A percentile compares a stretch with the other conserved stretches of the same genome.
Evolutionary conservation across 495 filamentous ascomycete genomes (phyloP).

Genomic region (Penicillium riverlandense): DNA sequence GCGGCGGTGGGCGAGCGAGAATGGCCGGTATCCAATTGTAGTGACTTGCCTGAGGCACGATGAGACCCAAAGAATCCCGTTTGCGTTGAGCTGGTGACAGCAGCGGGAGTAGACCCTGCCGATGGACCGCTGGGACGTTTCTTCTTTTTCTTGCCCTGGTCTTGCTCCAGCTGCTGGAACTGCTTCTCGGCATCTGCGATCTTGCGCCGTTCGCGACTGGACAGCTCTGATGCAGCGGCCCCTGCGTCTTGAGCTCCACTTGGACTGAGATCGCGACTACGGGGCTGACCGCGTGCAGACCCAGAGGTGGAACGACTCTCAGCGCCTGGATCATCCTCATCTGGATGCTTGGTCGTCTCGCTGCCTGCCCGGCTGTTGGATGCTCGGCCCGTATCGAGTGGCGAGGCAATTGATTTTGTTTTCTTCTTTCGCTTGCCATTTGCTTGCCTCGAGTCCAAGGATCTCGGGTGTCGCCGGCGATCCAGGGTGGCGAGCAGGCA

Average conservation of each 20-base stretch:
- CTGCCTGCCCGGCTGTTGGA: slow-evolving; percentile 76
- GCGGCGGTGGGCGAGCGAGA: slow-evolving; percentile 23
- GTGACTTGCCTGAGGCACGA: slow-evolving; percentile 8
- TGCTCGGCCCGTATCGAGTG: slow-evolving; percentile 58
- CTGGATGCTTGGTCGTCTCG: slow-evolving; percentile 50
- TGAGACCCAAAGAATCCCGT: slow-evolving; percentile 10
- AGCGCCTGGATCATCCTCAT: slow-evolving; percentile 41
- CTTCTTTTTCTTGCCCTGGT: slow-evolving; percentile 39
- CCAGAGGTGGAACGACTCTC: slow-evolving; percentile 63
- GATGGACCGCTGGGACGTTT: slow-evolving; percentile 41
- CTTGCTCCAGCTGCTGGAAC: slow-evolving; percentile 52
- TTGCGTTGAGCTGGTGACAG: slow-evolving; percentile 16
- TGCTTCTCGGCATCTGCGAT: slow-evolving; percentile 75
- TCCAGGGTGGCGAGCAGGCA: slow-evolving; percentile 73
- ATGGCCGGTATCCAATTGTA: slow-evolving; percentile 12
- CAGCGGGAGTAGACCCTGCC: slow-evolving; percentile 19
- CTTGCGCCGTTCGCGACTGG: slow-evolving; percentile 82
- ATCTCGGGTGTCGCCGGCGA: slow-evolving; percentile 49
- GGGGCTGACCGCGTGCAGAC: slow-evolving; percentile 65
- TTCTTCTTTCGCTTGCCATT: slow-evolving; percentile 54
- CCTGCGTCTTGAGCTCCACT: slow-evolving; percentile 6
- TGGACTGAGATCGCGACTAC: slow-evolving; percentile 78
- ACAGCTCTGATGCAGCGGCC: slow-evolving; percentile 54
- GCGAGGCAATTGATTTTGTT: slow-evolving; percentile 55
- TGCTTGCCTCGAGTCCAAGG: slow-evolving; percentile 28